Conservation (phyloP, 2,329 filamentous ascomycete genomes). For the Hypoxylon sp. region DNA sequence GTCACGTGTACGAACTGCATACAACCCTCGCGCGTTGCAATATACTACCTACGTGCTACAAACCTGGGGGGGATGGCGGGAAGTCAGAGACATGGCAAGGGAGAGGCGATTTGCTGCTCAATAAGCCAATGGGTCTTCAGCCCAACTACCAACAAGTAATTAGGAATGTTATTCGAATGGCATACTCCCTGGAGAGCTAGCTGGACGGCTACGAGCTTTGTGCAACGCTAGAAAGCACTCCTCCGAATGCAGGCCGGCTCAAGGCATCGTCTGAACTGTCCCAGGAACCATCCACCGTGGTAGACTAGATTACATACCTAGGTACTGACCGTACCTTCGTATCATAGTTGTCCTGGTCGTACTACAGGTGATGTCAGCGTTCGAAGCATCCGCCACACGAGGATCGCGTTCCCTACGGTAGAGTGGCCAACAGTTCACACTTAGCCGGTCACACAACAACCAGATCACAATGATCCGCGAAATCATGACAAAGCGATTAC, state of each 20-base stretch:
- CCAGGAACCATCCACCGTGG: slow-evolving; percentile 31
- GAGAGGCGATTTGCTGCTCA: slow-evolving; percentile 20
- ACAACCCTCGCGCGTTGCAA: slow-evolving; percentile 36
- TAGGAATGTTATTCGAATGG: slow-evolving; percentile 14
- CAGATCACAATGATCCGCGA: slow-evolving; percentile 41
- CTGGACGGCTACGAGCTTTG: slow-evolving; percentile 47
- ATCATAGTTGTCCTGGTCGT: slow-evolving; percentile 42
- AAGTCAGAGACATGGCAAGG: slow-evolving; percentile 14
- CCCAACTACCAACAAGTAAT: slow-evolving; percentile 19
- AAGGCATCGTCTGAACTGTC: slow-evolving; percentile 38
- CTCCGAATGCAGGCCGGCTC: slow-evolving; percentile 47
- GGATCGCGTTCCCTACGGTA: slow-evolving; percentile 35
- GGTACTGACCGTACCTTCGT: slow-evolving; percentile 40
- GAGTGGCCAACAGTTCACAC: slow-evolving; percentile 29
- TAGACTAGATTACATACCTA: slow-evolving; percentile 23
- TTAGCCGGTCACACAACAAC: slow-evolving; percentile 29
- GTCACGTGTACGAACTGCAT: slow-evolving; percentile 37
- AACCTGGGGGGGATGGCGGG: slow-evolving; percentile 12
- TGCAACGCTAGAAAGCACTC: slow-evolving; percentile 43
- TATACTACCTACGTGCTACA: slow-evolving; percentile 31
- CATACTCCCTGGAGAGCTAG: slow-evolving; percentile 35
- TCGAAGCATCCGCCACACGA: slow-evolving; percentile 34
- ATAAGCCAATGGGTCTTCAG: slow-evolving; percentile 21
- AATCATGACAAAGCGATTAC: slow-evolving; percentile 42
- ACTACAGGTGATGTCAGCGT: slow-evolving; percentile 48